A percentile compares a stretch with the other conserved stretches of the same genome.
Evolutionary conservation across 768 basidiomycete genomes (phyloP).

Genomic region (Dentipellis sp.): DNA sequence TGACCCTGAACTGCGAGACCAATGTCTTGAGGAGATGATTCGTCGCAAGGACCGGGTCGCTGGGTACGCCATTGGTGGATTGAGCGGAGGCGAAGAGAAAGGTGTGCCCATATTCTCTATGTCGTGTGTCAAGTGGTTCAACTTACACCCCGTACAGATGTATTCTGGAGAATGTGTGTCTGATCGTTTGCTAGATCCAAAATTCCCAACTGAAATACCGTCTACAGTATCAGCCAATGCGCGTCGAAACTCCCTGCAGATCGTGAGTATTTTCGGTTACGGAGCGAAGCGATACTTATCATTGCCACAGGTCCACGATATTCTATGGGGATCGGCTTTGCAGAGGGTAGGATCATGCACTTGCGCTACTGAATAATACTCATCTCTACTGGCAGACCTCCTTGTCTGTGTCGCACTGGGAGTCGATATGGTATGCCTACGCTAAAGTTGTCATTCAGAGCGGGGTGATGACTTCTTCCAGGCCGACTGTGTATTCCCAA

Average conservation of each 20-base stretch:
- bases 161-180: conserved; percentile 78
- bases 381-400: conserved; percentile 42
- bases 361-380: background rate
- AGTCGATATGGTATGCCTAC: conserved; percentile 67
- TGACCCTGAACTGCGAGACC: conserved; percentile 57
- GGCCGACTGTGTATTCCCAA: conserved; percentile 94
- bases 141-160: conserved; percentile 32
- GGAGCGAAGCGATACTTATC: conserved; percentile 6
- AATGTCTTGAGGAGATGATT: conserved; percentile 77
- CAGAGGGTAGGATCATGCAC: conserved; percentile 47
- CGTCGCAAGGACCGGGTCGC: conserved; percentile 64
- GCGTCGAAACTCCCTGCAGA: conserved; percentile 71
- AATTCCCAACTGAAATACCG: conserved; percentile 4
- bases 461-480: conserved; percentile 18
- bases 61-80: conserved; percentile 87
- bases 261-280: conserved; percentile 34
- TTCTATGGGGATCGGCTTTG: conserved; percentile 89
- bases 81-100: conserved; percentile 90
- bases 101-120: conserved; percentile 30
- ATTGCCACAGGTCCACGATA: conserved; percentile 64
- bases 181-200: conserved; percentile 2
- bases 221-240: conserved; percentile 70
- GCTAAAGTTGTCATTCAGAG: background rate
- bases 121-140: background rate
- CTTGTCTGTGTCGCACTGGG: conserved; percentile 89